Conservation (phyloP, 1,139 yeast species). For the Candida sanyaensis region DNA sequence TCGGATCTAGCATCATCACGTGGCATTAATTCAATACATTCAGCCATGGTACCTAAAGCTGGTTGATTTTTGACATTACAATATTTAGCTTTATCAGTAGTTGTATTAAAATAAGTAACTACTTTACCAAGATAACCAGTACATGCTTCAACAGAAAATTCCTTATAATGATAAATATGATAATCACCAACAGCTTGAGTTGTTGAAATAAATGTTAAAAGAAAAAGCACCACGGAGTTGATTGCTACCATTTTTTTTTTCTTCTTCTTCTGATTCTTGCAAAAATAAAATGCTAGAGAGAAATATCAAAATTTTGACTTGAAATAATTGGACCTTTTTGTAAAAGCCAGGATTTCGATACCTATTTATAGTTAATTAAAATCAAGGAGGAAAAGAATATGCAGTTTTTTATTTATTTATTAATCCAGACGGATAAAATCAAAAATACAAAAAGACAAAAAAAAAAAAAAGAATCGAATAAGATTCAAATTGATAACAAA, state of each 20-base stretch:
- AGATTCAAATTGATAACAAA: too few species aligned
- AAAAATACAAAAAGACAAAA: too few species aligned
- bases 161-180: constrained; percentile 17
- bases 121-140: constrained; percentile 23
- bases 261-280: neutral
- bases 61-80: constrained; percentile 37
- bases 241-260: constrained; percentile 1
- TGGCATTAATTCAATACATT: constrained; percentile 31
- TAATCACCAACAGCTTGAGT: constrained; percentile 2
- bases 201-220: neutral
- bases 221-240: neutral
- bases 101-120: constrained; percentile 21
- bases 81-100: constrained; percentile 29
- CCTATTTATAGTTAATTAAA: too few species aligned
- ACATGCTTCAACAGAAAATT: constrained; percentile 30
- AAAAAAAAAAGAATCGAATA: too few species aligned
- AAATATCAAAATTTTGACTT: too few species aligned
- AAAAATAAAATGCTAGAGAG: too few species aligned
- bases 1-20: constrained; percentile 22
- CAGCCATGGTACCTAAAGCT: constrained; percentile 43
- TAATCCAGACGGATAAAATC: too few species aligned
- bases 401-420: too few species aligned
- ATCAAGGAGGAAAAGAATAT: too few species aligned
- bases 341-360: too few species aligned
- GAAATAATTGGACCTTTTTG: too few species aligned